Percentiles rank a stretch among this genome's conserved stretches.
Conservation (phyloP, 1,284 basidiomycete species). For the Salmacisia buchloeana region DNA sequence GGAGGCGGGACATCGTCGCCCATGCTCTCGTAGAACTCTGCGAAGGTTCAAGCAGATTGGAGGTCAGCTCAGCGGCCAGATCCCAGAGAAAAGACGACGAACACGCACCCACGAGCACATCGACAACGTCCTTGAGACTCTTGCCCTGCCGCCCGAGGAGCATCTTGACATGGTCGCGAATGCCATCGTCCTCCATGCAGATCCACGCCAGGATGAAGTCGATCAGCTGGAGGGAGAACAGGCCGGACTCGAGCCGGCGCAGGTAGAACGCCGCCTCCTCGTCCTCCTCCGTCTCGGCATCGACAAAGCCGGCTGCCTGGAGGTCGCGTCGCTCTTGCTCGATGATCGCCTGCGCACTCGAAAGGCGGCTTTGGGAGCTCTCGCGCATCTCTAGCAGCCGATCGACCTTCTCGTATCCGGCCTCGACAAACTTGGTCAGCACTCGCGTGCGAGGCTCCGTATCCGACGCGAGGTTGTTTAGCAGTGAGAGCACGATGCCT, state of each 20-base stretch:
- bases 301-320: not conserved
- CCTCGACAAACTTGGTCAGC: conserved; percentile 87
- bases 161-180: conserved; percentile 22
- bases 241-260: conserved; percentile 72
- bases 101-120: conserved; percentile 17
- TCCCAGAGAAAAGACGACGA: not conserved
- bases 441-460: conserved; percentile 73
- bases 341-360: conserved; percentile 62
- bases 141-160: conserved; percentile 19
- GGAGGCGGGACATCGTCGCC: conserved; percentile 26
- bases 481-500: conserved; percentile 77
- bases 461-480: conserved; percentile 83
- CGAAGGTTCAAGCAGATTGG: not conserved
- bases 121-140: conserved; percentile 18
- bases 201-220: conserved; percentile 94
- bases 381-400: conserved; percentile 83
- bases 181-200: conserved; percentile 92
- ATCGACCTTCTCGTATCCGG: conserved; percentile 84
- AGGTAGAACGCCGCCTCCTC: conserved; percentile 77
- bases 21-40: conserved; percentile 33
- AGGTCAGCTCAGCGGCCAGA: not conserved
- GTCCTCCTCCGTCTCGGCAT: conserved; percentile 54
- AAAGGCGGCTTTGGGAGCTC: conserved; percentile 61
- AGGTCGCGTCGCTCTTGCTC: conserved; percentile 54
- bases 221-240: conserved; percentile 80